A percentile compares a stretch with the other conserved stretches of the same genome.
phyloP scores from a whole-genome alignment of 169 alveolate genomes.

The Toxoplasma gondii region DNA sequence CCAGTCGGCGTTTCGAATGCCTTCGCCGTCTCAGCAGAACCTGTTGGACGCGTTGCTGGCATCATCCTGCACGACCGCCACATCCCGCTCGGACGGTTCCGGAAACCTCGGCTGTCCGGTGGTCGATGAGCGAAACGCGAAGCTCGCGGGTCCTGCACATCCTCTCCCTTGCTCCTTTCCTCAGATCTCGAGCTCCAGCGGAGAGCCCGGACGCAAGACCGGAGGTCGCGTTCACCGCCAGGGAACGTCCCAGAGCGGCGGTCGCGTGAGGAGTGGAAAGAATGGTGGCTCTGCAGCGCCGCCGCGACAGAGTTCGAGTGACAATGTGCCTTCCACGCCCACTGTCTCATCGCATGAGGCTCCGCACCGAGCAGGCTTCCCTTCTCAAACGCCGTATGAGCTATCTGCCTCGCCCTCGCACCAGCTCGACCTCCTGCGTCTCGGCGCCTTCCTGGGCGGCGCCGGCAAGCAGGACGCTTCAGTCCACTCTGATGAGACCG shows the following conservation, averaged over 20 bases:
- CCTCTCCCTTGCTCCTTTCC: neutral
- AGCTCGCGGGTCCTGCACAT: neutral
- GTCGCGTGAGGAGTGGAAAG: neutral
- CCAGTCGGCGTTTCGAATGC: neutral
- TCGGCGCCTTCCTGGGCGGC: neutral
- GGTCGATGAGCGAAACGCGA: neutral
- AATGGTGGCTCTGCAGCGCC: neutral
- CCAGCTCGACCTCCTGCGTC: neutral
- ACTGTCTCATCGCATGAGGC: neutral
- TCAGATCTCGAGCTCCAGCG: neutral
- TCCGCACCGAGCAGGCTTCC: neutral
- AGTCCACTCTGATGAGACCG: neutral
- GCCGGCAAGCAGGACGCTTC: neutral
- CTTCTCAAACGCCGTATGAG: neutral
- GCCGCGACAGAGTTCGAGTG: neutral
- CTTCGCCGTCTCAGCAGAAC: neutral
- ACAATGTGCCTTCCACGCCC: neutral
- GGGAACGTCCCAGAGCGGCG: neutral
- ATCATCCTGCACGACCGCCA: neutral
- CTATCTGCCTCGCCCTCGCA: neutral
- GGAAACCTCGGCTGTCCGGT: no score
- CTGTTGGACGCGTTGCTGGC: neutral
- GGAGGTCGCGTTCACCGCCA: neutral
- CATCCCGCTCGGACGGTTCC: neutral
- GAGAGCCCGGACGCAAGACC: neutral